Evolutionary conservation across 805 yeast genomes (phyloP), one percentile per base, ranked within the genome.

Genomic region (Tetrapisispora arboricola): DNA sequence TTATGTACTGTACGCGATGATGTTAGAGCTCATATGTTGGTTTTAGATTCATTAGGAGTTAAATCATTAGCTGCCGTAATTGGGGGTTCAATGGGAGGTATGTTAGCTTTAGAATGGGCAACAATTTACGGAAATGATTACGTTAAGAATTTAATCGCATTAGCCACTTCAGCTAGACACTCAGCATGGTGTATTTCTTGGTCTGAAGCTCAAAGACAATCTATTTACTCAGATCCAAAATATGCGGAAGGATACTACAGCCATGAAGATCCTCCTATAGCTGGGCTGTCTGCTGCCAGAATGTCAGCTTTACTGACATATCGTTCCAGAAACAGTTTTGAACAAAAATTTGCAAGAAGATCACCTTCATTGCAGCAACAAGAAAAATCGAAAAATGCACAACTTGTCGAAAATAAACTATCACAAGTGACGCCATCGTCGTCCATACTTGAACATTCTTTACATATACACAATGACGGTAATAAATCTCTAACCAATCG

Each of bases 31-130:
- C 97, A 92, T 53, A 76, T 69, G 49, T 57, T 80, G 38, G 80
- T 90, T 2, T 65, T 92, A 37, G 96, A 88, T 49, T 76, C 79
- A 4, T 63, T 92, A 35, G 87, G 85, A 0, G 85, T 92, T n/a
- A 72, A 71, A 40, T 73, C 78, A 43, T 67, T 90, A 22, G 96
- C 96, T 1, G 74, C 80, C 39, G 94, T 83, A 15, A 75, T 92
- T 43, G 98, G 98, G 30, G 98, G 98, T 0, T 88, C 97, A 20
- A 92, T 92, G 98, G 98, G 98, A 32, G 98, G 98, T 16, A 92
- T 92, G 97, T 66, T 87, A 34, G 86, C 88, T 0, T 66, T 92
- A 51, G 98, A 92, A 60, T 92, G 85, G 73, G 76, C 87, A 3
- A 48, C 52, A 6, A 49, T 50, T 33, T 85, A 74, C 57, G 79